A percentile compares a stretch with the other conserved stretches of the same genome.
Conservation (phyloP, 2,329 filamentous ascomycete genomes). For the Colletotrichum cuscutae region DNA sequence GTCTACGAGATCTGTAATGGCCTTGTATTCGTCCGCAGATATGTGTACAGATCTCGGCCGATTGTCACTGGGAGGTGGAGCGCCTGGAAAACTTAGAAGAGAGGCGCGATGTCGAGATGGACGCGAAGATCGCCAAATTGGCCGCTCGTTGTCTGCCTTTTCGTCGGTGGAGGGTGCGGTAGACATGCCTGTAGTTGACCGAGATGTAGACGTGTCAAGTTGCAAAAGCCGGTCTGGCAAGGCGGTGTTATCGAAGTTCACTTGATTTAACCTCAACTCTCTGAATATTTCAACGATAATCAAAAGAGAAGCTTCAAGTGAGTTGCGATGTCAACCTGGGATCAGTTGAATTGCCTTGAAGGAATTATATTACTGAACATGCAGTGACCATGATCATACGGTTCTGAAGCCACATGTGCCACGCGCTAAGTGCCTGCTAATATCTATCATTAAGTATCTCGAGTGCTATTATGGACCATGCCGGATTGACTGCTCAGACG, state of each 20-base stretch:
- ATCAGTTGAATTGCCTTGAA: not conserved
- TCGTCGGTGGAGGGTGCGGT: not conserved
- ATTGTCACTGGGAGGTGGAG: not conserved
- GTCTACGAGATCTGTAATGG: slow-evolving; percentile 28
- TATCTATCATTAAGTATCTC: not conserved
- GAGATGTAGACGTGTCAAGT: not conserved
- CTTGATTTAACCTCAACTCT: not conserved
- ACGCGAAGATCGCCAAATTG: not conserved
- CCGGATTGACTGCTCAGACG: not conserved
- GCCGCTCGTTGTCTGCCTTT: not conserved
- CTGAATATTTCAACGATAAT: not conserved
- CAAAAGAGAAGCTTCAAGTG: not conserved
- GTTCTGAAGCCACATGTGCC: not conserved
- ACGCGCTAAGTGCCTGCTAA: not conserved
- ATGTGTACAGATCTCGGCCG: slow-evolving; percentile 20
- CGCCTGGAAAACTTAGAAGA: slow-evolving; percentile 14
- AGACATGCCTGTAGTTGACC: slow-evolving; percentile 1
- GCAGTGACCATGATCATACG: not conserved
- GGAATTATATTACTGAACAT: not conserved
- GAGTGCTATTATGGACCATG: not conserved
- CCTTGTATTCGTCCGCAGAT: slow-evolving; percentile 27
- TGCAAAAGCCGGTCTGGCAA: not conserved
- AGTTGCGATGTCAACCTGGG: not conserved
- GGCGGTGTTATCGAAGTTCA: not conserved
- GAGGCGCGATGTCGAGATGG: slow-evolving; percentile 8